Base-by-base conservation (phyloP, 75 land plant species). In the Larix kaempferi region DNA sequence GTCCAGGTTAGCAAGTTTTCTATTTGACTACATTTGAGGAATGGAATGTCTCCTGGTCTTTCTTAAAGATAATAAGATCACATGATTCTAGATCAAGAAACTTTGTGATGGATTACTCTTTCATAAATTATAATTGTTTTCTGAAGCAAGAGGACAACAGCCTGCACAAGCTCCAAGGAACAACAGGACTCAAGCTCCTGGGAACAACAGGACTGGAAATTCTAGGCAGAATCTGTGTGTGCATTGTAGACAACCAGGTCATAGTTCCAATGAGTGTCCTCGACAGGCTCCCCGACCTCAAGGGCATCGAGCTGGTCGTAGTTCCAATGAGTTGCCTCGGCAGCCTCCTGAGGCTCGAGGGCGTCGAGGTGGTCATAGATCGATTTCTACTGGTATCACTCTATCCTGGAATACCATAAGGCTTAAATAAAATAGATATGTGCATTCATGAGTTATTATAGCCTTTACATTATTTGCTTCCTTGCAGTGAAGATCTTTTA, bases 261-360 rank as follows among this genome's bases (percentile, higher is more conserved):
- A 94, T 81, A 79, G 83, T 78, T 88, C 92, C 17, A 78, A 54
- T 82, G 80, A 89, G 56, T 94, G 92, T 57, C 94, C 95, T 69
- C 84, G 80, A 3, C 83, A 78, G 23, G 52, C 33, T 61, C 73
- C 82, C 19, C 73, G 78, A 13, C 76, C 80, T 65, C 74, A 77
- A 35, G 74, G 65, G 74, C 54, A 41, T 39, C 87, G 21, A 69
- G 13, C 21, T 69, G 79, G 35, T 55, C 58, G 54, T 33, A 60
- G 71, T 26, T 55, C 75, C 57, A 39, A 75, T 10, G 73, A 78
- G 41, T 10, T 49, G 12, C 54, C 54, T 49, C 54, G 54, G 54
- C 54, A 61, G 26, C 23, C 81, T 76, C 72, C 66, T 39, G 63
- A 76, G 66, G 71, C 54, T 67, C 25, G 49, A 57, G 64, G 62